These are phyloP conservation scores for Microbotryum silenes-acaulis DNA, from an alignment of 1,284 basidiomycete genomes.

Conservation along the genomic window DNA sequence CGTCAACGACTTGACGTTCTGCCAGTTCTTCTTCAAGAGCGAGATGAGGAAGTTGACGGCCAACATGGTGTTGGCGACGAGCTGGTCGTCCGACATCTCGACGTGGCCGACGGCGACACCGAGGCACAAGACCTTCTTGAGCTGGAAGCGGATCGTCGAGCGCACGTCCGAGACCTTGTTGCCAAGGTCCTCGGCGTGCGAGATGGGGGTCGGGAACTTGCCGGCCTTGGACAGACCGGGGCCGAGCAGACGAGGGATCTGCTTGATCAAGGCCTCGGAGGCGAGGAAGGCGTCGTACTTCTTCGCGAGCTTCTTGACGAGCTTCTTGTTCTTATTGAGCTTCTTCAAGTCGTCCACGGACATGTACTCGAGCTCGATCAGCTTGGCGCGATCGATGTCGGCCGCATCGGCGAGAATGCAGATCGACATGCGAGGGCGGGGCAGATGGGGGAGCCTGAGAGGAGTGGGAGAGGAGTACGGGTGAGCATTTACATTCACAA, in stretches of 20 bases:
- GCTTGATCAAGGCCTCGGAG: conserved; percentile 97
- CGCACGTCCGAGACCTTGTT: conserved; percentile 94
- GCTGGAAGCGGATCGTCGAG: conserved; percentile 80
- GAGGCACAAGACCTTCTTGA: conserved; percentile 99
- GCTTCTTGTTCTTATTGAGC: conserved; percentile 99
- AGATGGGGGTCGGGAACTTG: conserved; percentile 94
- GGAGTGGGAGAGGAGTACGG: conserved; percentile 24
- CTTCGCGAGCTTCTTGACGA: conserved; percentile 99
- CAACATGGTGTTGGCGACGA: conserved; percentile 94
- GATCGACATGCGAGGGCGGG: conserved; percentile 97
- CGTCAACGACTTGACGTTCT: conserved; percentile 98
- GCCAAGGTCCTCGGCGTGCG: conserved; percentile 81
- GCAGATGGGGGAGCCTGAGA: conserved; percentile 81
- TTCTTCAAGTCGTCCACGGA: conserved; percentile 99
- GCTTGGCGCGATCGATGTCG: conserved; percentile 98
- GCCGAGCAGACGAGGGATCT: conserved; percentile 98
- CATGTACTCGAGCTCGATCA: conserved; percentile 93
- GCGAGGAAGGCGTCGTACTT: conserved; percentile 99
- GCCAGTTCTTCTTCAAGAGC: conserved; percentile 93
- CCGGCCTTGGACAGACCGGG: conserved; percentile 99
- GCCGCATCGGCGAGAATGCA: conserved; percentile 99
- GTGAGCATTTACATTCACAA: no score
- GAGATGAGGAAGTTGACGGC: conserved; percentile 99
- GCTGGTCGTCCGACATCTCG: conserved; percentile 96
- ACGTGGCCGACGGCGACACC: conserved; percentile 98